Evolutionary conservation across 2,329 filamentous ascomycete species (phyloP).

Genomic region (Neonectria neomacrospora): DNA sequence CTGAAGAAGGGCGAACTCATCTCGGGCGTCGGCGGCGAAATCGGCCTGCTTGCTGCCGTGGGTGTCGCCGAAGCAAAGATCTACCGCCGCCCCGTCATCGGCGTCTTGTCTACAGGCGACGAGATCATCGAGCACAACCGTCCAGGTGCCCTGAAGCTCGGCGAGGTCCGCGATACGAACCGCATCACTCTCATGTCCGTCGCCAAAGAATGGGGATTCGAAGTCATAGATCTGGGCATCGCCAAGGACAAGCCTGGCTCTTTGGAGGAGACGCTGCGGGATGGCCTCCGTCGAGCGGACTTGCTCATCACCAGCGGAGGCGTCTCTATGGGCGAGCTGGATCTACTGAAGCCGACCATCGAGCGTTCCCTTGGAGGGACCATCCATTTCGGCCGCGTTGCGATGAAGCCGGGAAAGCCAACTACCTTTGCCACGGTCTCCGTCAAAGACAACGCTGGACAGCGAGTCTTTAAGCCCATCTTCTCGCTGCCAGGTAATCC

Average conservation of each 20-base stretch:
- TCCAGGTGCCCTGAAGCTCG: constrained; percentile 71
- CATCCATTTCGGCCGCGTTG: constrained; percentile 95
- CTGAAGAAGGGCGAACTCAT: constrained; percentile 84
- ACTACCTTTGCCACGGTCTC: constrained; percentile 95
- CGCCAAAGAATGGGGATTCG: constrained; percentile 77
- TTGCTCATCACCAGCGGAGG: constrained; percentile 92
- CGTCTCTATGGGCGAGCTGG: constrained; percentile 97
- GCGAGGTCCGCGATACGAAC: constrained; percentile 95
- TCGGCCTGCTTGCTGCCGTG: constrained; percentile 88
- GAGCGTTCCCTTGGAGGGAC: constrained; percentile 89
- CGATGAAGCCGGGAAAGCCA: constrained; percentile 98
- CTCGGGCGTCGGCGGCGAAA: constrained; percentile 87
- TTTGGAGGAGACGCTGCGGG: constrained; percentile 81
- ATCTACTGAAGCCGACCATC: constrained; percentile 95
- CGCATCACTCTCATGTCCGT: constrained; percentile 87
- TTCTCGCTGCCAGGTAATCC: constrained; percentile 96
- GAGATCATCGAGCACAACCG: constrained; percentile 84
- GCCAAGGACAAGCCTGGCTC: constrained; percentile 77
- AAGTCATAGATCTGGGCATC: constrained; percentile 87
- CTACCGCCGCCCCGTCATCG: constrained; percentile 81
- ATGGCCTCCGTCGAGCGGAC: constrained; percentile 78
- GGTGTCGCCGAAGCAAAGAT: constrained; percentile 77
- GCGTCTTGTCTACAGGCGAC: constrained; percentile 92
- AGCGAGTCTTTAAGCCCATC: constrained; percentile 74
- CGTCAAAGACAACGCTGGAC: constrained; percentile 67